phyloP scores from a whole-genome alignment of 139 green algal genomes.

The Trebouxia sp. region DNA sequence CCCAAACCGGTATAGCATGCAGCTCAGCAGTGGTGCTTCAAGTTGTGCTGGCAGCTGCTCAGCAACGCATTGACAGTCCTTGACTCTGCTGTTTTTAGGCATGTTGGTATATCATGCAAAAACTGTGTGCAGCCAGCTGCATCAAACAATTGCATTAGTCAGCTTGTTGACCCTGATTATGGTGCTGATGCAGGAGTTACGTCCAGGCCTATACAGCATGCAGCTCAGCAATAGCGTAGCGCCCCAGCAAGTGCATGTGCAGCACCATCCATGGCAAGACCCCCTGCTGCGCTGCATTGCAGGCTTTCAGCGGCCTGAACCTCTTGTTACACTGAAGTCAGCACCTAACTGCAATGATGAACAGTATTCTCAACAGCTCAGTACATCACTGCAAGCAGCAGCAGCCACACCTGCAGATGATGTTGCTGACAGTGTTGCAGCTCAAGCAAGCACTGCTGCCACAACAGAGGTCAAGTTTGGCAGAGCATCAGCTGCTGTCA shows the following conservation, averaged over 20 bases:
- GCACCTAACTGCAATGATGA: background rate
- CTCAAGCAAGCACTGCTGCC: background rate
- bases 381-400: too few species aligned
- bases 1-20: too few species aligned
- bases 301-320: background rate
- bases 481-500: too few species aligned
- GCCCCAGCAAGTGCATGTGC: background rate
- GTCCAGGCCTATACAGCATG: conserved; percentile 49
- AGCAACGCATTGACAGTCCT: too few species aligned
- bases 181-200: conserved; percentile 51
- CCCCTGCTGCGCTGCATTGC: conserved; percentile 31
- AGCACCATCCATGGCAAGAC: conserved; percentile 40
- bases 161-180: too few species aligned
- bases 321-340: background rate
- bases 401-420: background rate
- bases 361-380: too few species aligned
- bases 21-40: too few species aligned
- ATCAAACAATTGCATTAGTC: too few species aligned
- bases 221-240: background rate
- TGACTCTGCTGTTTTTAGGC: too few species aligned
- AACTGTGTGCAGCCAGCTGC: too few species aligned
- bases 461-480: background rate
- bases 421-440: background rate
- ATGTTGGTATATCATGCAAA: too few species aligned
- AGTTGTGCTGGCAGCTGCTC: too few species aligned